Evolutionary conservation across 2,329 filamentous ascomycete genomes (phyloP), one percentile per base, ranked within the genome.

Genomic region (Fusarium nodosum): DNA sequence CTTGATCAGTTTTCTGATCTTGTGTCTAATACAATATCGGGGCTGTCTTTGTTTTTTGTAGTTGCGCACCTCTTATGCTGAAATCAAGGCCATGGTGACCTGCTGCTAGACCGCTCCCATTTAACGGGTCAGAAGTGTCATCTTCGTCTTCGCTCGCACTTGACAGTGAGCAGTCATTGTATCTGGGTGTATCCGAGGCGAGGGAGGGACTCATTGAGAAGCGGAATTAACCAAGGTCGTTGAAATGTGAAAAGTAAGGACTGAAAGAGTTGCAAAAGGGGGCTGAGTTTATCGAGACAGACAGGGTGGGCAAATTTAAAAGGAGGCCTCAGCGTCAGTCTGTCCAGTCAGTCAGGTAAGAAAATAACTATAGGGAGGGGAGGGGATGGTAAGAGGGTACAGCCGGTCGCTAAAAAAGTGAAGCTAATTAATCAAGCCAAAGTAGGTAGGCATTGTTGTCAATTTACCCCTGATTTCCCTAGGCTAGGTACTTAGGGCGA

Each of bases 141-240:
- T 69, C 67, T 44, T 69, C 67, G 39, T 69, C 67, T 60, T 69
- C 67, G 67, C 67, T 71, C 58, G 63, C 67, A 71, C 60, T 69
- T 33, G 52, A 45, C 36, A 51, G 47, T 66, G 67, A 67, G 58
- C 67, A 68, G 34, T 71, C 67, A 66, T 69, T 69, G 47, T 68
- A 71, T 59, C 67, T 69, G 47, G 67, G 34, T n/a, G 67, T 59
- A 39, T 69, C 67, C 12, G 67, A 26, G 20, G 52, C 67, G 46
- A 70, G 57, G 30, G 67, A 67, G 47, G 62, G 62, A 69, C 67
- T 70, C 67, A 69, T 69, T 64, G 63, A 56, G 61, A 52, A 51
- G 33, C 51, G 52, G 31, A 45, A 26, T 24, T 22, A 44, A 18
- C 7, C 41, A 44, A 44, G 24, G 20, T 34, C n/a, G n/a, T 24